A percentile compares a stretch with the other conserved stretches of the same genome.
Conservation (phyloP, 192 early-diverging fungal genomes). For the Irineochytrium annulatum region DNA sequence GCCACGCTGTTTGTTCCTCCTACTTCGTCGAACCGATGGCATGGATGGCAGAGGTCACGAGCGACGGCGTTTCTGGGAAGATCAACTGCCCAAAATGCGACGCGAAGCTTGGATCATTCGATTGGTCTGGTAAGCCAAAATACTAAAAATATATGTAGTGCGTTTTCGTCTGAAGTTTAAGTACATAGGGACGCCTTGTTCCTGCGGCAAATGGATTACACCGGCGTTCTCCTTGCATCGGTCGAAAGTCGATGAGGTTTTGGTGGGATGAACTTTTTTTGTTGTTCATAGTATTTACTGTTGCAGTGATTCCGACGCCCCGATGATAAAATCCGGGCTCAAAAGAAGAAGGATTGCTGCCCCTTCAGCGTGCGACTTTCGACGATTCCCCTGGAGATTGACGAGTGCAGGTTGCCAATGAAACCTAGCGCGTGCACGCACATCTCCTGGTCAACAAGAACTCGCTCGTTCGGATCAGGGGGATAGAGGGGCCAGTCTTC, state of each 20-base stretch:
- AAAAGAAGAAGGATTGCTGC: too few species aligned
- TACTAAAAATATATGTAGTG: too few species aligned
- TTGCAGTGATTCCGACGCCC: too few species aligned
- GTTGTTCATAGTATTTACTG: too few species aligned
- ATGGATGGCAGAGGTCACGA: constrained; percentile 22
- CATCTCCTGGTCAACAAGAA: constrained; percentile 19
- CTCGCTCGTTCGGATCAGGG: constrained; percentile 16
- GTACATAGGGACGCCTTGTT: constrained; percentile 4
- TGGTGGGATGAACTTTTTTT: too few species aligned
- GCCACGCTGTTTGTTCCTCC: background rate
- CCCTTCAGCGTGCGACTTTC: constrained; percentile 9
- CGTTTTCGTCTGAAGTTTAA: background rate
- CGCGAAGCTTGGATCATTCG: constrained; percentile 73
- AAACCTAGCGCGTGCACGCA: constrained; percentile 1
- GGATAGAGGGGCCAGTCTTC: background rate
- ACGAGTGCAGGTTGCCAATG: constrained; percentile 28
- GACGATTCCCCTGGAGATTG: constrained; percentile 19
- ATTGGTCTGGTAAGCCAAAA: constrained; percentile 71
- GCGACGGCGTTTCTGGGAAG: too few species aligned
- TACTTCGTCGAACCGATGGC: constrained; percentile 20
- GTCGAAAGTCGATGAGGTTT: background rate
- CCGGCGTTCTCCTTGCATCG: constrained; percentile 1
- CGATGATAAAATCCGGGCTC: too few species aligned
- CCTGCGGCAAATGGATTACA: constrained; percentile 5
- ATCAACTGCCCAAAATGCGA: constrained; percentile 76